Evolutionary conservation across 164 flowering plant species (phyloP).

Genomic region (Amborella trichopoda): DNA sequence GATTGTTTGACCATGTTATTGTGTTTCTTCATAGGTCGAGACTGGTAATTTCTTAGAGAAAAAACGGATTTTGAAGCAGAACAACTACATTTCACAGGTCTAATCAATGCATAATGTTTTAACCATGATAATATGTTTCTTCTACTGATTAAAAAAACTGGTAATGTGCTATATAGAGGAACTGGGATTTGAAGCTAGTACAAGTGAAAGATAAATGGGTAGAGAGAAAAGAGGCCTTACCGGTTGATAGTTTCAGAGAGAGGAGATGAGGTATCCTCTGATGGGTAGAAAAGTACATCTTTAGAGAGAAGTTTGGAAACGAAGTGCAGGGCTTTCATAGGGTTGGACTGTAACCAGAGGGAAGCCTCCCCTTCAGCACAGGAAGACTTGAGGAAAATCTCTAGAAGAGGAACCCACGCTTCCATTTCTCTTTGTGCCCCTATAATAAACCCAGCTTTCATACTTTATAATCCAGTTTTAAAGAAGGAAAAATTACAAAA

Average conservation of each 20-base stretch:
- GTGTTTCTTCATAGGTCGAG: too few species aligned
- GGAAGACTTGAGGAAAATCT: constrained; percentile 54
- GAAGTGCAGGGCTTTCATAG: constrained; percentile 28
- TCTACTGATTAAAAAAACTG: too few species aligned
- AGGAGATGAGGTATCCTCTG: constrained; percentile 9
- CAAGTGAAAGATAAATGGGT: neutral
- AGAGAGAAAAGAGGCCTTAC: neutral
- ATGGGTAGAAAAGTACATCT: constrained; percentile 14
- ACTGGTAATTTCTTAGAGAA: too few species aligned
- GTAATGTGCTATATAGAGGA: neutral
- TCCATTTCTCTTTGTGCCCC: too few species aligned
- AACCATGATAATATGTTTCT: too few species aligned
- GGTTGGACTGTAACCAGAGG: constrained; percentile 41
- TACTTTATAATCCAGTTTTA: too few species aligned
- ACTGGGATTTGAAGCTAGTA: neutral
- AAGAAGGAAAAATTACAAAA: too few species aligned
- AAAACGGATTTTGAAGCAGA: too few species aligned
- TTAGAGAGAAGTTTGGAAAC: constrained; percentile 34
- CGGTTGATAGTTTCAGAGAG: neutral
- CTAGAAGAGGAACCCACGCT: constrained; percentile 50
- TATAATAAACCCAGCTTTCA: too few species aligned
- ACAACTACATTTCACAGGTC: too few species aligned
- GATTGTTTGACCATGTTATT: too few species aligned
- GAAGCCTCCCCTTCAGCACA: constrained; percentile 60
- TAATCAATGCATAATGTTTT: too few species aligned